Evolutionary conservation across 306 rosid species (phyloP).

Genomic region (Rubus parviflorus): DNA sequence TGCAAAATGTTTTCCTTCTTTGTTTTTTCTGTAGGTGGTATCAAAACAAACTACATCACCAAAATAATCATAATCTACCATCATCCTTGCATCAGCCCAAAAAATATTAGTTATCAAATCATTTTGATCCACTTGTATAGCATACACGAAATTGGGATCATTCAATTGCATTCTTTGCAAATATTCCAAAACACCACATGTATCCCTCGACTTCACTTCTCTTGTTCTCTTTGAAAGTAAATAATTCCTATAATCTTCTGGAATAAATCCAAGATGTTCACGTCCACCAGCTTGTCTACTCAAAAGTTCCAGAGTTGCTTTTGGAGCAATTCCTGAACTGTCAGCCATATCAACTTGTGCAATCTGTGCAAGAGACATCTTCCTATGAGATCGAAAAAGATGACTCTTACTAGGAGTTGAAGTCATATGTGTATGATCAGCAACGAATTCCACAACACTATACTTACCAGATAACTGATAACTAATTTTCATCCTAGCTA

Average conservation of each 20-base stretch:
- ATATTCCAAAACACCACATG: background rate
- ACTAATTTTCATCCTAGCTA: background rate
- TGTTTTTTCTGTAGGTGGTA: background rate
- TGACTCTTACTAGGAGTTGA: background rate
- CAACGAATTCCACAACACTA: background rate
- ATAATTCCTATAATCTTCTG: background rate
- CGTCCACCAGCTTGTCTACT: background rate
- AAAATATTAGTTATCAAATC: background rate
- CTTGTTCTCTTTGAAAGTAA: background rate
- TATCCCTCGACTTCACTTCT: slow-evolving; percentile 1
- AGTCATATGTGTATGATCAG: slow-evolving; percentile 1
- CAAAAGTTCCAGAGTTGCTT: background rate
- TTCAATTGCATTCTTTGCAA: background rate
- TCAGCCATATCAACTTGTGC: background rate
- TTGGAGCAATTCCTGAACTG: background rate
- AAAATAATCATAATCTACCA: background rate
- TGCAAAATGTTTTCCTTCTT: background rate
- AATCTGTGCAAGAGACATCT: background rate
- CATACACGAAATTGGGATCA: background rate
- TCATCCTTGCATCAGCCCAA: background rate
- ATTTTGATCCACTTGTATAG: background rate
- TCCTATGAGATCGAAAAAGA: slow-evolving; percentile 1
- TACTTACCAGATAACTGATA: background rate
- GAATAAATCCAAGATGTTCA: slow-evolving; percentile 6
- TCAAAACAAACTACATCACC: slow-evolving; percentile 7